Evolutionary conservation across 306 rosid genomes (phyloP), one percentile per base, ranked within the genome.

Genomic region (peach (Prunus persica)): DNA sequence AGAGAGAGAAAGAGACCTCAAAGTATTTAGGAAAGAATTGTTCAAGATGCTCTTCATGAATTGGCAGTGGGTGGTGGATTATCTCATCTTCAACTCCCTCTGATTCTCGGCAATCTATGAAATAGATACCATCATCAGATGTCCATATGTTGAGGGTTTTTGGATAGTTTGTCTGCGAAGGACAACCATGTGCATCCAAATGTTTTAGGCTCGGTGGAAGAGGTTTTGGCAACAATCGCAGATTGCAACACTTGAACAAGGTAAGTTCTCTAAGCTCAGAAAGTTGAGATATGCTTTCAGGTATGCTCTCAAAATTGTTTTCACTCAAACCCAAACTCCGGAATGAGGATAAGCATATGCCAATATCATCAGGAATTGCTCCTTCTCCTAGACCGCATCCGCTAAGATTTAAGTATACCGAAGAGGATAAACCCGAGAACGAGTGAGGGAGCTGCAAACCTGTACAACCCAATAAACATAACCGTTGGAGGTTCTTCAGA

Each of bases 11-110:
- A 20, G 19, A n/a, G 3, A 55, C 60, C 60, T 55, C 4, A 0
- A 55, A 1, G 5, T 0, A n/a, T n/a, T 0, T 55, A 2, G 60
- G 13, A 18, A 55, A 1, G 25, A 1, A 0, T 34, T 34, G 4
- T 16, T 9, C 11, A 18, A 2, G 0, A 55, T 1, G 60, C 3
- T 55, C 25, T 55, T 55, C 12, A 8, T 1, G 12, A 54, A 54
- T 2, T 54, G 60, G 60, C 2, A 19, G 60, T 2, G 8, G 2
- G 41, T 5, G 3, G 2, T 18, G 58, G 1, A 2, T 6, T 19
- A 2, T 2, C 57, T 20, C 1, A 20, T 2, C 12, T 55, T 16
- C 60, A 2, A 6, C 19, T 1, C 6, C 60, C 8, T 54, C 13
- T 18, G 60, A 3, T 2, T 54, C 2, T 54, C 12, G 10, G 8